Conservation (phyloP, 2,329 filamentous ascomycete genomes). For the Cladobotryum protrusum region DNA sequence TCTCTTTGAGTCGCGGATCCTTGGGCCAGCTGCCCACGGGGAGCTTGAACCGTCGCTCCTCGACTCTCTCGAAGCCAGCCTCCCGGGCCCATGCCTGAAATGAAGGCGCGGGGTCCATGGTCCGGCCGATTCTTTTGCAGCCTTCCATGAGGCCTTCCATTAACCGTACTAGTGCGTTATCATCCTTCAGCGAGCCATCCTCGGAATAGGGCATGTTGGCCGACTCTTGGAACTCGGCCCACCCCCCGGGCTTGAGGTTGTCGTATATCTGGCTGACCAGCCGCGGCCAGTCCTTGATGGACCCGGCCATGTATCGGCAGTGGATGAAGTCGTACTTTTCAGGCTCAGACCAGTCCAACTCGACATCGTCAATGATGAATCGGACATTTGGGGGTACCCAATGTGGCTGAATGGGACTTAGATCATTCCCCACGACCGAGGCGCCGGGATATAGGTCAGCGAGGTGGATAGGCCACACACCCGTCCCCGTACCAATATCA, state of each 20-base stretch:
- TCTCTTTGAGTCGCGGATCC: conserved; percentile 32
- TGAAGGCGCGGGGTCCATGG: conserved; percentile 23
- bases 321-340: conserved; percentile 29
- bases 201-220: conserved; percentile 32
- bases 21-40: conserved; percentile 35
- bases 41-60: conserved; percentile 26
- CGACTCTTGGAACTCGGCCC: conserved; percentile 41
- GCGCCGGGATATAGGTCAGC: conserved; percentile 31
- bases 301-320: conserved; percentile 28
- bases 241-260: conserved; percentile 41
- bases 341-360: conserved; percentile 44
- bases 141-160: conserved; percentile 19
- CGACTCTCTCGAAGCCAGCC: conserved; percentile 31
- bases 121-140: conserved; percentile 23
- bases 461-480: conserved; percentile 42
- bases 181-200: conserved; percentile 30
- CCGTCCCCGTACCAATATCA: conserved; percentile 41
- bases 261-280: conserved; percentile 20
- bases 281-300: conserved; percentile 26
- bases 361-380: conserved; percentile 54
- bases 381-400: conserved; percentile 51
- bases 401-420: conserved; percentile 38
- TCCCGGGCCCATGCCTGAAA: conserved; percentile 24
- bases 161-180: conserved; percentile 29
- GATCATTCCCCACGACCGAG: conserved; percentile 32